Evolutionary conservation across 805 yeast species (phyloP).

Genomic region (Candida maesae): DNA sequence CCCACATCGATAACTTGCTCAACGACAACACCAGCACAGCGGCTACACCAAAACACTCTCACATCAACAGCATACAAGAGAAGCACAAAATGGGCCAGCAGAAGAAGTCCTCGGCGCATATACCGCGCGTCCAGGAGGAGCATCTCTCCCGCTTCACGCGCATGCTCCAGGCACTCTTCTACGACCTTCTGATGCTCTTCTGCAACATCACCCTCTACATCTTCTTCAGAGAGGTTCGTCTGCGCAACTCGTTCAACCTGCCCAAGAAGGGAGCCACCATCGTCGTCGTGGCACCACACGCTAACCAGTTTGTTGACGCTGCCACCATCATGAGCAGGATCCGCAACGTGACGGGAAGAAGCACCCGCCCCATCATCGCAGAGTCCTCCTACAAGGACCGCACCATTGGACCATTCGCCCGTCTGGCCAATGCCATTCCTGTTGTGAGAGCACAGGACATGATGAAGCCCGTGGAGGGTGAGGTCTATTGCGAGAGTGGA

Average conservation of each 20-base stretch:
- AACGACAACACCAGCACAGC: no score
- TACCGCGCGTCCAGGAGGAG: constrained; percentile 11
- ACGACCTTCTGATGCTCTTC: constrained; percentile 20
- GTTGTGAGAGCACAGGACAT: constrained; percentile 91
- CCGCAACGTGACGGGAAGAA: constrained; percentile 55
- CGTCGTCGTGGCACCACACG: constrained; percentile 79
- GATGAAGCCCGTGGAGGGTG: constrained; percentile 63
- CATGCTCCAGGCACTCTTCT: constrained; percentile 14
- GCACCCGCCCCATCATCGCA: constrained; percentile 79
- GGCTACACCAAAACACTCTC: no score
- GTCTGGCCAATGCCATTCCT: constrained; percentile 75
- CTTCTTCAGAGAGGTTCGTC: constrained; percentile 71
- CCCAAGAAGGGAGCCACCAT: constrained; percentile 66
- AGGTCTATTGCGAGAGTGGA: constrained; percentile 50
- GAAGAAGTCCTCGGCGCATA: constrained; percentile 10
- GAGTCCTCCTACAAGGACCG: constrained; percentile 61
- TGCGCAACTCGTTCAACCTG: constrained; percentile 64
- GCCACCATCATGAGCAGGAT: constrained; percentile 76
- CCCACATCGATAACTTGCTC: no score
- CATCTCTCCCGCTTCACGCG: not conserved
- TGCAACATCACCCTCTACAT: constrained; percentile 26
- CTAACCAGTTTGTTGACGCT: constrained; percentile 84
- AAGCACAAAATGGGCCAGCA: not conserved
- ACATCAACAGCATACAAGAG: no score
- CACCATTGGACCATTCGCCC: constrained; percentile 73